Percentiles rank a stretch among this genome's conserved stretches.
These are phyloP conservation scores for Suillus weaverae DNA, from an alignment of 768 basidiomycete genomes.

Conservation along the genomic window DNA sequence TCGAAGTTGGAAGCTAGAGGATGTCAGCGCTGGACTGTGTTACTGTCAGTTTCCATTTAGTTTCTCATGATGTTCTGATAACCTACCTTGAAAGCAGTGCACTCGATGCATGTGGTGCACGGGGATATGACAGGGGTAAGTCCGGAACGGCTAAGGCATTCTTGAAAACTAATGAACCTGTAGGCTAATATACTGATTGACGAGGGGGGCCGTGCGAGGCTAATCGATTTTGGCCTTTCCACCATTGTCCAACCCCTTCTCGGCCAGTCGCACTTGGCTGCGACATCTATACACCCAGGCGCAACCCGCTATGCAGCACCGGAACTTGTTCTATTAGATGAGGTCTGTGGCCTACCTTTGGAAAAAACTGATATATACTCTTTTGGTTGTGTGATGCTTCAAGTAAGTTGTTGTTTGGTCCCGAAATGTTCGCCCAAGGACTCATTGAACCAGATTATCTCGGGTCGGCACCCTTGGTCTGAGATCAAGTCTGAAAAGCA, in stretches of 20 bases:
- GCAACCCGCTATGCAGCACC: no score
- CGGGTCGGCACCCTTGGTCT: neutral
- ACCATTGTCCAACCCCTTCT: neutral
- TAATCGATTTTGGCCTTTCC: neutral
- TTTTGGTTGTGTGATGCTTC: conserved; percentile 1
- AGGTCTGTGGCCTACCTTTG: neutral
- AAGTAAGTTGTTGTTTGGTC: neutral
- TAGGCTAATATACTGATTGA: neutral
- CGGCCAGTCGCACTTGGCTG: neutral
- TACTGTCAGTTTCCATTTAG: neutral
- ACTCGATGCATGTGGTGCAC: neutral
- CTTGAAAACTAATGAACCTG: neutral
- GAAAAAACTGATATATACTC: neutral
- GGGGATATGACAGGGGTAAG: neutral
- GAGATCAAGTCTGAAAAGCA: neutral
- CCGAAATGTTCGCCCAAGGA: neutral
- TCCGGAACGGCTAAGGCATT: neutral
- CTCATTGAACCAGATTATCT: neutral
- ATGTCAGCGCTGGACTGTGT: neutral
- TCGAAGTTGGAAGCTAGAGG: neutral
- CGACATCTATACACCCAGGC: neutral
- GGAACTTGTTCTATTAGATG: no score
- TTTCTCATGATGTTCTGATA: neutral
- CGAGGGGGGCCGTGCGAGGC: neutral
- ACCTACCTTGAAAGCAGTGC: neutral